Evolutionary conservation across 345 rosid genomes (phyloP).

Genomic region (Sisymbrium altissimum): DNA sequence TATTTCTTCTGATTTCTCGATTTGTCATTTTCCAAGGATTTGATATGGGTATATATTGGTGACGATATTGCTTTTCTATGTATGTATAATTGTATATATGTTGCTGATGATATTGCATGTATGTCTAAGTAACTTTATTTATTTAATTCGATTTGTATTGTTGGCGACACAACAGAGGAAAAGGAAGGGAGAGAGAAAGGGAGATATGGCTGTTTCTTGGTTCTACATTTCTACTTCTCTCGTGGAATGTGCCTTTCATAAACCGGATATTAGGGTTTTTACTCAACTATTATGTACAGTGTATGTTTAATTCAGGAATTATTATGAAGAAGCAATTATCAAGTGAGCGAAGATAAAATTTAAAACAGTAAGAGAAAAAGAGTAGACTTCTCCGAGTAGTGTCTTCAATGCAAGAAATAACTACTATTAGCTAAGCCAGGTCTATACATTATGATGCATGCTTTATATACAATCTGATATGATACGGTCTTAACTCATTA

Average conservation of each 20-base stretch:
- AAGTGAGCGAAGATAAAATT: neutral
- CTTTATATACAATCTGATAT: too few species aligned
- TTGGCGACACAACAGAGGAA: too few species aligned
- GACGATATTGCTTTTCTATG: neutral
- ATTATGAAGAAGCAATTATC: neutral
- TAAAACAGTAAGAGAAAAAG: too few species aligned
- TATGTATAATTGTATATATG: neutral
- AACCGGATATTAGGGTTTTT: neutral
- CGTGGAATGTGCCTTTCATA: constrained; percentile 3
- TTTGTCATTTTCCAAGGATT: neutral
- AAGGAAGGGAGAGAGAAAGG: too few species aligned
- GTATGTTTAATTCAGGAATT: neutral
- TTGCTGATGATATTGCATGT: neutral
- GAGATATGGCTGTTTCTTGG: neutral
- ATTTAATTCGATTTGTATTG: neutral
- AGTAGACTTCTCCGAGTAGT: too few species aligned
- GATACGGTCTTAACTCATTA: too few species aligned
- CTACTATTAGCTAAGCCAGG: too few species aligned
- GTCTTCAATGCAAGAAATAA: too few species aligned
- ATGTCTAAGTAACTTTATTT: neutral
- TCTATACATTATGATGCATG: too few species aligned
- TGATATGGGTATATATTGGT: neutral
- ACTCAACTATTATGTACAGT: neutral
- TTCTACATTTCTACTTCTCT: neutral
- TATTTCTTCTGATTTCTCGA: neutral